Percentiles rank a stretch among this genome's conserved stretches.
Evolutionary conservation across 805 yeast species (phyloP).

Genomic region (Candida coquimbonensis): DNA sequence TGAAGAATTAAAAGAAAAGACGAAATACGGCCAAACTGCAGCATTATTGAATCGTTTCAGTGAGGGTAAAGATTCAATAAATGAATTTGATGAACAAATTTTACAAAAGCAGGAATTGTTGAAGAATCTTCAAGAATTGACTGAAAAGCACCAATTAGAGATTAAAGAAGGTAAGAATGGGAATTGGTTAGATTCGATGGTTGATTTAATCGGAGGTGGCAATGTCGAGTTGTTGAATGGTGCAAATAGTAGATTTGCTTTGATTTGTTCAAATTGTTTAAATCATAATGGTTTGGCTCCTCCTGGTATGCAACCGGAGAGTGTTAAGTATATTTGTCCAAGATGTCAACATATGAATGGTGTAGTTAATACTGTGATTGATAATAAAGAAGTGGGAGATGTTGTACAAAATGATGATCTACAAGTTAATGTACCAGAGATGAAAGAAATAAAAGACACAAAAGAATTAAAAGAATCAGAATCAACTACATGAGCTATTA

Average conservation of each 20-base stretch:
- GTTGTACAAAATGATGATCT: neutral
- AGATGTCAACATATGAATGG: constrained; percentile 34
- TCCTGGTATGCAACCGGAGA: constrained; percentile 47
- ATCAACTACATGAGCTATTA: too few species aligned
- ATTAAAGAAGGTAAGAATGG: neutral
- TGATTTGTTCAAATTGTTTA: constrained; percentile 60
- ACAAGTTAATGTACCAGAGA: neutral
- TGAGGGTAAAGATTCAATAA: constrained; percentile 42
- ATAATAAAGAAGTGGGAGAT: neutral
- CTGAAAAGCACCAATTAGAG: constrained; percentile 1
- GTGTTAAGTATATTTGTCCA: constrained; percentile 57
- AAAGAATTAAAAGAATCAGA: too few species aligned
- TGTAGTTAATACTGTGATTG: neutral
- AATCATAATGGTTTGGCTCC: constrained; percentile 80
- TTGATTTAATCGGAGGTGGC: constrained; percentile 55
- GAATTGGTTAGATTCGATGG: constrained; percentile 34
- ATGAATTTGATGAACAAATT: constrained; percentile 34
- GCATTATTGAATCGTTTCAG: constrained; percentile 62
- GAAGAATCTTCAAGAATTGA: constrained; percentile 14
- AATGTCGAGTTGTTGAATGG: neutral
- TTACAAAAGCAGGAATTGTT: constrained; percentile 31
- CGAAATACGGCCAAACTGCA: constrained; percentile 71
- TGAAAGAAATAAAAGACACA: neutral
- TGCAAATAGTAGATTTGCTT: constrained; percentile 59
- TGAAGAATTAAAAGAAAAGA: constrained; percentile 60